Base-by-base conservation (phyloP, 352 stramenopile genomes). In the Pythium periplocum region DNA sequence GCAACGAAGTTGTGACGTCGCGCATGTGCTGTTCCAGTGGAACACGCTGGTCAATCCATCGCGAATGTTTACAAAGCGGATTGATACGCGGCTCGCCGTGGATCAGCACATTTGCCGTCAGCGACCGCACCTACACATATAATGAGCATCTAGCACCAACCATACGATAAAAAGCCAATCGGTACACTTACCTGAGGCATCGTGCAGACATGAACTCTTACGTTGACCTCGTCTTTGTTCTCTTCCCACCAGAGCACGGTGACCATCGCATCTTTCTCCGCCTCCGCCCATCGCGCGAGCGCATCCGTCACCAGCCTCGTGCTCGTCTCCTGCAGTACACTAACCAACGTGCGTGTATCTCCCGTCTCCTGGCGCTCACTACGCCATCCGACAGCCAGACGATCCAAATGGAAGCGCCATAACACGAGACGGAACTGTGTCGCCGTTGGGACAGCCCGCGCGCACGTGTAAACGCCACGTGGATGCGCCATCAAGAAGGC, bases 391-490 rank as follows among this genome's bases (percentile, higher is more conserved):
- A 30, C 6, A 12, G 56, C 52, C 43, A 91, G 55, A 0, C 80
- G 74, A 31, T 68, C 53, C 52, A 87, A 54, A 55, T 91, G 80
- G 61, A 89, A 89, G 2, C 52, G 47, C 73, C 74, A 84, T 42
- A 73, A 59, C 44, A 86, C 70, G 3, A 87, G 40, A 2, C 38
- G 57, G 1, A 51, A 54, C 4, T 1, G 26, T 37, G 43, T 10
- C 3, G 49, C 38, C 9, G 32, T 37, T 36, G 48, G 51, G 8
- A 63, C 61, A 4, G 69, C 71, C 54, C 78, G 63, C n/a, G 63
- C 69, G 38, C 78, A 88, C 30, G 80, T 84, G 67, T 89, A 91
- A 43, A 87, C 69, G 44, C 80, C 80, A 5, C 47, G 30, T 30
- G 78, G 70, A 6, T 61, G 63, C 17, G 71, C 64, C 38, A 75